phyloP scores from a whole-genome alignment of 2,329 filamentous ascomycete species.

The Trichoderma koningii region DNA sequence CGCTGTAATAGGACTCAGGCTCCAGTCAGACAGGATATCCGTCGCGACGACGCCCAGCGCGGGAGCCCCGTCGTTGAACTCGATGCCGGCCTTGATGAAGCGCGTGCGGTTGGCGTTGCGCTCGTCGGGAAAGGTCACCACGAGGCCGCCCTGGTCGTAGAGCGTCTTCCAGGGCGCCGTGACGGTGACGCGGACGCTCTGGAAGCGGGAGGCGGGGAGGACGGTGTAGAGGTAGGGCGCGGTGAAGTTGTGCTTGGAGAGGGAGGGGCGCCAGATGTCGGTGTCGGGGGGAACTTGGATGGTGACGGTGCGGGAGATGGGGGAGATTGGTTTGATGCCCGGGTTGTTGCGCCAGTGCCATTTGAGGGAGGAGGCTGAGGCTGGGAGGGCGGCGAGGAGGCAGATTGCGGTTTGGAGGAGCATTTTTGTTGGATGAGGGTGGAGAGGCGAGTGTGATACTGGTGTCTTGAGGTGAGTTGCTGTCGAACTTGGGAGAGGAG shows the following conservation, averaged over 20 bases:
- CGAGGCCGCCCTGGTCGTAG: constrained; percentile 31
- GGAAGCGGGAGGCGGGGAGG: constrained; percentile 22
- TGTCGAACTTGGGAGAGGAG: background rate
- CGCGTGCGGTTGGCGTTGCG: constrained; percentile 15
- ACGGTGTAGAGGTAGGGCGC: constrained; percentile 30
- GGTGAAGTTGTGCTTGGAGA: constrained; percentile 29
- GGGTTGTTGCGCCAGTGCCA: constrained; percentile 28
- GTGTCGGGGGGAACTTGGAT: constrained; percentile 30
- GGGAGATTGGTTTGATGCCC: constrained; percentile 24
- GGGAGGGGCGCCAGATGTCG: constrained; percentile 30
- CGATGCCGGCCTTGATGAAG: constrained; percentile 31
- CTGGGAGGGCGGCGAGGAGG: background rate
- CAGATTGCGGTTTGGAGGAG: constrained; percentile 1
- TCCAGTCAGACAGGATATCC: constrained; percentile 30
- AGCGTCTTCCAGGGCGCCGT: constrained; percentile 30
- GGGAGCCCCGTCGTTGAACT: constrained; percentile 29
- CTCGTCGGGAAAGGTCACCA: constrained; percentile 25
- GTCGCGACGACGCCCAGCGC: constrained; percentile 29
- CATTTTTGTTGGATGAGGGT: background rate
- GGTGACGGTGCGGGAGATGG: constrained; percentile 25
- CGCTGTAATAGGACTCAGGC: constrained; percentile 25
- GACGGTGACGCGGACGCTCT: constrained; percentile 29
- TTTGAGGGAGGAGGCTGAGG: background rate
- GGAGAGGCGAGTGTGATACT: background rate
- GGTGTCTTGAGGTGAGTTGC: background rate